Base-by-base conservation (phyloP, 306 rosid species). In the Amphicarpaea edgeworthii region DNA sequence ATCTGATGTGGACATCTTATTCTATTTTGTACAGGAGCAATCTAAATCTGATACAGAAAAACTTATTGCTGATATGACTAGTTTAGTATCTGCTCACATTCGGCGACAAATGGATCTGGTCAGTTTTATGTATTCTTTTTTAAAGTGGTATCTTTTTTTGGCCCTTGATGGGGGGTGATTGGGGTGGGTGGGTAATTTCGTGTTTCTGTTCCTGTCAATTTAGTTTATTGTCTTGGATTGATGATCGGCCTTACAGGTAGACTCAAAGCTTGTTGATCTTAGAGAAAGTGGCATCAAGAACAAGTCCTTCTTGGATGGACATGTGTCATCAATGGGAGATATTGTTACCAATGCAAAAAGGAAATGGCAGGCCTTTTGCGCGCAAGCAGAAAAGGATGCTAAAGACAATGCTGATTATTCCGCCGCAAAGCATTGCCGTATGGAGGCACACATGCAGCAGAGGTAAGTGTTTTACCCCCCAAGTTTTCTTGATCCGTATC, bases 361-460 rank as follows among this genome's bases (percentile, higher is more conserved):
- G 59, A 95, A 95, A 83, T 95, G 99, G 99, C 87, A 88, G 67
- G 77, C 88, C 23, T 95, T 86, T 76, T 85, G 89, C 51, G n/a
- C 54, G 23, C 90, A 90, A 67, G 95, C 97, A 16, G 98, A 90
- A 72, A 88, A 82, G 43, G 96, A 89, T 46, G 84, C 86, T 5
- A 92, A 76, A 70, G 98, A 89, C 30, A 83, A 82, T 34, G 93
- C 88, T 67, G 98, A 90, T 66, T 89, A 88, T 82, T 88, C 97
- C 71, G 96, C 97, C 2, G 91, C 92, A 8, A 92, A 93, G 79
- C 98, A 96, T 85, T 92, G 98, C 65, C 96, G 93, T 16, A 85
- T 92, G 91, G 97, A 93, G 82, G 85, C 23, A n/a, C 90, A 92
- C 58, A 68, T 93, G 71, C 93, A 93, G 78, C 91, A 93, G 60